phyloP scores from a whole-genome alignment of 306 rosid genomes.

The Sophora flavescens region DNA sequence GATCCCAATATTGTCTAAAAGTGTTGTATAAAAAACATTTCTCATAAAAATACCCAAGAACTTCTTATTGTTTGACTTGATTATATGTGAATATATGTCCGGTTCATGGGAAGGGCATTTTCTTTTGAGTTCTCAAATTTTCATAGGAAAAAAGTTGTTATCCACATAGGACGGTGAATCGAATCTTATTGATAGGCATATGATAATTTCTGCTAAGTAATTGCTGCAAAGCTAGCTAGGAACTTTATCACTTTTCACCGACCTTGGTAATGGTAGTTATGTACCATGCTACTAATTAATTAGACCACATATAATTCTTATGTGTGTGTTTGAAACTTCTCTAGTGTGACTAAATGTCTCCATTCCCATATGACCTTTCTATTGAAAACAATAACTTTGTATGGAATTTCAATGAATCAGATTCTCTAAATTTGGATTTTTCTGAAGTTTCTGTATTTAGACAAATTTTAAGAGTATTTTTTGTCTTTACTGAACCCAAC shows the following conservation, averaged over 20 bases:
- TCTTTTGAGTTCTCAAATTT: constrained; percentile 22
- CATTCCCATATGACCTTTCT: constrained; percentile 22
- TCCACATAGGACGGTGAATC: constrained; percentile 23
- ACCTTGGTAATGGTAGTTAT: constrained; percentile 34
- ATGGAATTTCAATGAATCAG: constrained; percentile 34
- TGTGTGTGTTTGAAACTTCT: constrained; percentile 32
- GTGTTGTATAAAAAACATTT: too few relatives aligned
- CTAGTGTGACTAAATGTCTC: constrained; percentile 41
- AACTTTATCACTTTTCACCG: constrained; percentile 45
- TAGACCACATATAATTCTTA: constrained; percentile 33
- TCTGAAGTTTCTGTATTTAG: too few relatives aligned
- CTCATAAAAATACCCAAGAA: too few relatives aligned
- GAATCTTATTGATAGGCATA: constrained; percentile 14
- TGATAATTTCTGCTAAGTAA: constrained; percentile 4
- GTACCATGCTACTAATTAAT: constrained; percentile 33
- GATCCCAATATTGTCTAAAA: too few relatives aligned
- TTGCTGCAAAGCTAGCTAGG: constrained; percentile 27
- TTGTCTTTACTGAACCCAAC: too few relatives aligned
- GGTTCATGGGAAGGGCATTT: constrained; percentile 1
- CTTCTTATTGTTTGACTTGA: constrained; percentile 5
- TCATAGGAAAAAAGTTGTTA: not conserved
- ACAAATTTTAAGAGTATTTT: too few relatives aligned
- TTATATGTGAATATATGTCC: constrained; percentile 46
- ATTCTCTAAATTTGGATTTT: too few relatives aligned
- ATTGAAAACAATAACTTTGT: constrained; percentile 29